These are phyloP conservation scores for Cymbopogon citratus DNA, from an alignment of 176 grass and related monocot genomes.

Conservation along the genomic window DNA sequence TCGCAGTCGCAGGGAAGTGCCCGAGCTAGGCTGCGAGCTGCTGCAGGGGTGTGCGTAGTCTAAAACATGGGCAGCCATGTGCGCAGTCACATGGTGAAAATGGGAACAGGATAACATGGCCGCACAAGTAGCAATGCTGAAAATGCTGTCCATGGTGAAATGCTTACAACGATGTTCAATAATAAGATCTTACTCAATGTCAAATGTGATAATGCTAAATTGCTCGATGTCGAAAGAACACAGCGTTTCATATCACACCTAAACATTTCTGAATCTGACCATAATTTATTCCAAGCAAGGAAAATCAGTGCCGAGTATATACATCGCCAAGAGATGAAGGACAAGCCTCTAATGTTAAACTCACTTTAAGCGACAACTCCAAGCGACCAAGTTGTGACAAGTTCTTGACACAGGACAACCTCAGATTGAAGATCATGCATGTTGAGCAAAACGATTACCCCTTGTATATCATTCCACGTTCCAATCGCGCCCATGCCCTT, in stretches of 20 bases:
- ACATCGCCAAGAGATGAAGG: not conserved
- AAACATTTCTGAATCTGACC: not conserved
- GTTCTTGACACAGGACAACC: slow-evolving; percentile 9
- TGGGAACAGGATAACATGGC: not conserved
- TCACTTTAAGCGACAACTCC: not conserved
- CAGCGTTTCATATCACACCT: not conserved
- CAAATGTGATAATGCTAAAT: not conserved
- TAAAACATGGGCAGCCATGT: not conserved
- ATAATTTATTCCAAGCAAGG: not conserved
- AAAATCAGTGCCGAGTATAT: not conserved
- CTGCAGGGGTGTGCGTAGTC: not conserved
- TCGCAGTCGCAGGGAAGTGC: too few species aligned
- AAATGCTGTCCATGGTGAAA: not conserved
- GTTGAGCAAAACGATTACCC: slow-evolving; percentile 44
- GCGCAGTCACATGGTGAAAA: too few species aligned
- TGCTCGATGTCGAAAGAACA: not conserved
- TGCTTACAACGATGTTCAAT: not conserved
- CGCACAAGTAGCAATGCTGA: not conserved
- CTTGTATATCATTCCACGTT: slow-evolving; percentile 47
- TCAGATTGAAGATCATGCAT: slow-evolving; percentile 24
- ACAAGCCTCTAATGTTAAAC: not conserved
- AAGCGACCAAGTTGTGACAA: not conserved
- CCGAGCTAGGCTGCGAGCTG: too few species aligned
- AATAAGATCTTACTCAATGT: not conserved
- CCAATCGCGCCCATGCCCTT: slow-evolving; percentile 45